phyloP scores from a whole-genome alignment of 192 early-diverging fungal species.

The Spinellus fusiger region DNA sequence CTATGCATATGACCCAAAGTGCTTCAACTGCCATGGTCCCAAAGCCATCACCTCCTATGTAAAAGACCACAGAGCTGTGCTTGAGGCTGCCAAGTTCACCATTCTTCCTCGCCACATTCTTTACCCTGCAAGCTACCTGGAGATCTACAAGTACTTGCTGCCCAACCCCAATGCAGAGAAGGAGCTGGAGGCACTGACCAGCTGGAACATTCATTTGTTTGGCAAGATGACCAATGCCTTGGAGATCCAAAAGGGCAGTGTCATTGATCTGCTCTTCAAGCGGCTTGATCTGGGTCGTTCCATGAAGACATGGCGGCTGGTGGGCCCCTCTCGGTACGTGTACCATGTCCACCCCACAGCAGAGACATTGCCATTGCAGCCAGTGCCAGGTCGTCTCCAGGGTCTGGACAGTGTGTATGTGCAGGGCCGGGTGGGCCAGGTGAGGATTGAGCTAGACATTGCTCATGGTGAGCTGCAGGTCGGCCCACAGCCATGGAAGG shows the following conservation, averaged over 20 bases:
- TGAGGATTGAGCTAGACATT: constrained; percentile 11
- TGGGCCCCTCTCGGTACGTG: constrained; percentile 26
- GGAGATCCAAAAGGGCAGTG: constrained; percentile 39
- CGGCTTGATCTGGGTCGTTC: constrained; percentile 42
- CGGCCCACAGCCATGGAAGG: constrained; percentile 11
- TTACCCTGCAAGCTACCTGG: constrained; percentile 45
- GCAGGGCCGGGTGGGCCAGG: constrained; percentile 28
- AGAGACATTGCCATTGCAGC: constrained; percentile 4
- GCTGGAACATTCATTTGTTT: constrained; percentile 49
- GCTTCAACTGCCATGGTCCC: constrained; percentile 56
- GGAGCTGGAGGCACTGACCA: constrained; percentile 30
- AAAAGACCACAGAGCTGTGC: constrained; percentile 28
- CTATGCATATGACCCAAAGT: constrained; percentile 41
- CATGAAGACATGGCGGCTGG: constrained; percentile 6
- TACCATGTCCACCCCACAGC: constrained; percentile 4
- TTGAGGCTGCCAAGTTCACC: constrained; percentile 38
- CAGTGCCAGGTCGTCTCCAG: constrained; percentile 37
- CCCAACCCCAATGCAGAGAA: constrained; percentile 31
- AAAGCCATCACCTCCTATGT: constrained; percentile 53
- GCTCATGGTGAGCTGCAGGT: constrained; percentile 18
- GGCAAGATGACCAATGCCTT: constrained; percentile 52
- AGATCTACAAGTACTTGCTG: constrained; percentile 35
- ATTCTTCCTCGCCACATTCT: constrained; percentile 42
- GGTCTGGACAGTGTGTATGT: constrained; percentile 46
- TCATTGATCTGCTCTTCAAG: constrained; percentile 39